Percentiles rank a stretch among this genome's conserved stretches.
Evolutionary conservation across 306 rosid genomes (phyloP).

Genomic region (Calophaca sinica): DNA sequence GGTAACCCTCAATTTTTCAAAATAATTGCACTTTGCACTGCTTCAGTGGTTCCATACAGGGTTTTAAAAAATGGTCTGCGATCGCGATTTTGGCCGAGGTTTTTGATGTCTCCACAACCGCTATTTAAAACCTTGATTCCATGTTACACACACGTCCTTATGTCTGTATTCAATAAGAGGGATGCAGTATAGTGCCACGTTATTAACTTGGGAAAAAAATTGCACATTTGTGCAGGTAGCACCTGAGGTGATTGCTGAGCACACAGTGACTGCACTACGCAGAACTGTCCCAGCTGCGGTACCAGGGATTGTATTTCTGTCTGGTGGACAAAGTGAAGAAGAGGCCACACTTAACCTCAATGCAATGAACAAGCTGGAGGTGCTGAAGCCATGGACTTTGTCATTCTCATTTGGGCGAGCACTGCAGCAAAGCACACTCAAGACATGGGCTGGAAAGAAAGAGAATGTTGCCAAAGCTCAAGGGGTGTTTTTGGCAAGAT

Average conservation of each 20-base stretch:
- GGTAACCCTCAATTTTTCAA: conserved; percentile 47
- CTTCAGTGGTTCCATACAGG: neutral
- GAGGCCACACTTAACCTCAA: conserved; percentile 80
- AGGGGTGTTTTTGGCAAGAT: conserved; percentile 67
- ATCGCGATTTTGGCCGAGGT: neutral
- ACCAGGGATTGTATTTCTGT: conserved; percentile 82
- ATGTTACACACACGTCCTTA: neutral
- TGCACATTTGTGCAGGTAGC: conserved; percentile 58
- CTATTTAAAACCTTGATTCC: neutral
- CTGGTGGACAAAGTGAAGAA: conserved; percentile 96
- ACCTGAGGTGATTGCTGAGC: conserved; percentile 72
- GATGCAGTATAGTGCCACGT: neutral
- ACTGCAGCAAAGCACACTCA: conserved; percentile 87
- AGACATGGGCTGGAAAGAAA: conserved; percentile 85
- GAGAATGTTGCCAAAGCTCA: conserved; percentile 85
- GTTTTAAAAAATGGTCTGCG: too few relatives aligned
- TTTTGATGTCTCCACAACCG: too few relatives aligned
- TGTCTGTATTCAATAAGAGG: neutral
- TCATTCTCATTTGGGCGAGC: conserved; percentile 98
- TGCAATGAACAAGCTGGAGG: conserved; percentile 76
- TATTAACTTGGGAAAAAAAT: neutral
- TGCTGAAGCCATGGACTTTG: conserved; percentile 89
- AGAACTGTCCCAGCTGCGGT: conserved; percentile 91
- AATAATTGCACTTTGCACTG: neutral
- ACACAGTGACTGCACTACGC: conserved; percentile 77